phyloP scores from a whole-genome alignment of 176 grass and related monocot species.

The Ananas comosus region DNA sequence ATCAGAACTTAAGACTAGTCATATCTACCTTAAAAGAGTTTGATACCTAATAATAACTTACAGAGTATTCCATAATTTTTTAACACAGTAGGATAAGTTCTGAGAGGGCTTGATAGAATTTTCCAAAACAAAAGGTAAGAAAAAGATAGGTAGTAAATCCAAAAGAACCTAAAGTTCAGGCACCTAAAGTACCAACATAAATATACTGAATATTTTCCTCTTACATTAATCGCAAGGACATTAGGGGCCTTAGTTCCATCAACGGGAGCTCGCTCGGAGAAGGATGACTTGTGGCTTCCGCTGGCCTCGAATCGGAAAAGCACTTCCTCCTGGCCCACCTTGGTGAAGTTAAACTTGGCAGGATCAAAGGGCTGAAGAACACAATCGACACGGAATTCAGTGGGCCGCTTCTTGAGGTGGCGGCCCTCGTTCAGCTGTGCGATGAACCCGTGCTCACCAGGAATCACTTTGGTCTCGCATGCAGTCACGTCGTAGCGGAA shows the following conservation, averaged over 20 bases:
- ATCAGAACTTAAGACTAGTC: neutral
- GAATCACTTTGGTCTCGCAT: conserved; percentile 92
- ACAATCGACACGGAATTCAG: conserved; percentile 78
- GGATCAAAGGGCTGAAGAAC: conserved; percentile 71
- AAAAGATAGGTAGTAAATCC: neutral
- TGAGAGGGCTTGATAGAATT: too few species aligned
- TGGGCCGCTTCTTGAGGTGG: conserved; percentile 95
- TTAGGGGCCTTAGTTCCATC: conserved; percentile 22
- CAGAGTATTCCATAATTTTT: too few species aligned
- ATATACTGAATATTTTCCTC: neutral
- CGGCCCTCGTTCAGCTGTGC: conserved; percentile 97
- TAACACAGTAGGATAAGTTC: too few species aligned
- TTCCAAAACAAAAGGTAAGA: too few species aligned
- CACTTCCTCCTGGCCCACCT: conserved; percentile 78
- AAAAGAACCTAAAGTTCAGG: neutral
- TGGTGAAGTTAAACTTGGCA: conserved; percentile 80
- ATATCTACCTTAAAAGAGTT: too few species aligned
- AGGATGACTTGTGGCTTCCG: conserved; percentile 21
- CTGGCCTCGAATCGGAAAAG: conserved; percentile 52
- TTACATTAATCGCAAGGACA: conserved; percentile 67
- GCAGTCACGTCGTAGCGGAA: conserved; percentile 96
- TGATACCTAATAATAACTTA: too few species aligned
- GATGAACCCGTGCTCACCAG: conserved; percentile 73
- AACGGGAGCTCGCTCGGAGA: conserved; percentile 29
- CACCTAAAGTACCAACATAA: neutral